phyloP scores from a whole-genome alignment of 1,284 basidiomycete species.

The Porphyrellus sp. region DNA sequence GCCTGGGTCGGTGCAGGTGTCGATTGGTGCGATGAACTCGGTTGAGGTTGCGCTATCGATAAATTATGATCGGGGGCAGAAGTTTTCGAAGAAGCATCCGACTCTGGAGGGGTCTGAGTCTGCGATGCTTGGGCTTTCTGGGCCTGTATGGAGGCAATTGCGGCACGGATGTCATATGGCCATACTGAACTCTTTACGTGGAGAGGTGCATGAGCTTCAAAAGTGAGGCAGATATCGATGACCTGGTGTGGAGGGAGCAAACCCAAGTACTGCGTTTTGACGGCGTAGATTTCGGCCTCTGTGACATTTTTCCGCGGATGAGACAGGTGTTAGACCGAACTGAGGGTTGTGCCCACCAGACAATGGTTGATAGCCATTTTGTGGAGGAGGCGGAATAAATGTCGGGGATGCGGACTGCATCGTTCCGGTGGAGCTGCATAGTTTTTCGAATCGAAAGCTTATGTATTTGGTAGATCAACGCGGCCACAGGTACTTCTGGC shows the following conservation, averaged over 20 bases:
- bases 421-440: conserved; percentile 37
- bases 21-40: conserved; percentile 17
- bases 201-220: conserved; percentile 63
- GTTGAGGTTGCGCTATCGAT: conserved; percentile 23
- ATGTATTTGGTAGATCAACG: conserved; percentile 12
- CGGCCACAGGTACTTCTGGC: not conserved
- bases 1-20: conserved; percentile 22
- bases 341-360: conserved; percentile 25
- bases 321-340: conserved; percentile 1
- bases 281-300: conserved; percentile 47
- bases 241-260: conserved; percentile 64
- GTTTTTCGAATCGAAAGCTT: conserved; percentile 36
- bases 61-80: conserved; percentile 8
- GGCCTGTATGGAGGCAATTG: conserved; percentile 51
- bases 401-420: conserved; percentile 31
- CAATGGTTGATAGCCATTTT: conserved; percentile 33
- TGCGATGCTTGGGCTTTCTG: conserved; percentile 27
- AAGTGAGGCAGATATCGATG: conserved; percentile 70
- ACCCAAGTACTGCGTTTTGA: conserved; percentile 66
- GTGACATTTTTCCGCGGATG: not conserved
- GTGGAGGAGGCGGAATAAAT: conserved; percentile 23
- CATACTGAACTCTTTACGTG: conserved; percentile 60
- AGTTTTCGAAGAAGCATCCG: conserved; percentile 9
- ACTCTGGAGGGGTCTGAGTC: conserved; percentile 11
- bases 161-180: conserved; percentile 63